Base-by-base conservation (phyloP, 176 grass and related monocot species). In the Zoysia pacifica region DNA sequence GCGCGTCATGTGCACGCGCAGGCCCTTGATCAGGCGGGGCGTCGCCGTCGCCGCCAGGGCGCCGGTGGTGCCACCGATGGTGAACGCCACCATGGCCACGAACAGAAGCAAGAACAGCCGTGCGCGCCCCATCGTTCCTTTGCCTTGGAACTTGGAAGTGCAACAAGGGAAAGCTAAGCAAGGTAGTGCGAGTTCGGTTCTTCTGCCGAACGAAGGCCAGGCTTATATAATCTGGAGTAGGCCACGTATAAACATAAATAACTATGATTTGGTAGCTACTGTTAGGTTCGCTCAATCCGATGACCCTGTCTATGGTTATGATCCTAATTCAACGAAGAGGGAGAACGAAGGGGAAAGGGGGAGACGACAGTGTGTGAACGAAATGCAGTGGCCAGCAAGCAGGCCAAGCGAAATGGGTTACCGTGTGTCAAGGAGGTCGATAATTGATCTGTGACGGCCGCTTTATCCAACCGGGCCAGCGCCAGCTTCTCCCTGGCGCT, bases 221-320 rank as follows among this genome's bases (percentile, higher is more conserved):
- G 67, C 63, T 55, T 89, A 89, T 79, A 72, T 70, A 11, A 72
- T 19, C 55, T 19, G 19, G 46, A 28, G 28, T 28, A 28, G 56
- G 72, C 40, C 41, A 65, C 9, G 67, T 37, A 49, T 62, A 15
- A 28, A 28, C 11, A 52, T 7, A 85, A 50, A 62, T 3, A 85
- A 50, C 18, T 60, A 42, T 6, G 35, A 76, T 77, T 47, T 61
- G 73, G 87, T 85, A 77, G 87, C 85, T 89, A 81, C 12, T 54
- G 78, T 82, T 85, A 85, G 87, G 87, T 89, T 89, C 85, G 73
- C 54, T 77, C 36, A 71, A 43, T 42, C 66, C 43, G 46, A 49
- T 48, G 76, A 75, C 71, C 49, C 49, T 28, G 28, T 28, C 28
- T 14, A 45, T 37, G 56, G 58, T 44, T 9, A 65, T 1, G 11